Conservation (phyloP, 768 basidiomycete genomes). For the Pulveroboletus sp. region DNA sequence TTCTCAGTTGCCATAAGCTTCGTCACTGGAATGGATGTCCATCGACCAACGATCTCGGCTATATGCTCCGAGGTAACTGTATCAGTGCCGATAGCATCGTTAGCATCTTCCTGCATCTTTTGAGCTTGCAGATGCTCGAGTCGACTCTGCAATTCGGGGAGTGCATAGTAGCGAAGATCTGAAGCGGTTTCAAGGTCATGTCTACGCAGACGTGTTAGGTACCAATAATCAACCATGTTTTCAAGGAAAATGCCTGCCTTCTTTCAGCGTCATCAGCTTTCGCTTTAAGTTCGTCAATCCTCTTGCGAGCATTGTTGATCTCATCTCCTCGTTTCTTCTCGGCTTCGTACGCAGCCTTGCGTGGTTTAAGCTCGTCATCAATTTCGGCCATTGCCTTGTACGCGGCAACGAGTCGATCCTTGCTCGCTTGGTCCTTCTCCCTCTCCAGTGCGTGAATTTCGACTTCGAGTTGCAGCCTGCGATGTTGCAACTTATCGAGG, state of each 20-base stretch:
- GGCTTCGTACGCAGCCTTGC: constrained; percentile 82
- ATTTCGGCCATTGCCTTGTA: constrained; percentile 79
- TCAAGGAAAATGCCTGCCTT: constrained; percentile 44
- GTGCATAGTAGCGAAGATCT: constrained; percentile 87
- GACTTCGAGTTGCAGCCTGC: constrained; percentile 87
- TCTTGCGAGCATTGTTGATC: constrained; percentile 69
- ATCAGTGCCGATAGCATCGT: constrained; percentile 52
- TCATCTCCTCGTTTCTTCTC: constrained; percentile 84
- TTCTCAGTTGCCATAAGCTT: constrained; percentile 85
- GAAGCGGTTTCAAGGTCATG: constrained; percentile 76
- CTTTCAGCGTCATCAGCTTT: constrained; percentile 94
- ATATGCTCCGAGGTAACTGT: constrained; percentile 86
- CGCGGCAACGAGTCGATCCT: constrained; percentile 73
- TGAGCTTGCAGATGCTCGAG: constrained; percentile 70
- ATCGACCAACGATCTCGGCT: constrained; percentile 89
- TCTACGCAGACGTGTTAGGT: constrained; percentile 30
- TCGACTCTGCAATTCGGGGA: constrained; percentile 80
- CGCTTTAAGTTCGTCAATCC: constrained; percentile 86
- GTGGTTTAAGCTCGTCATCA: constrained; percentile 79
- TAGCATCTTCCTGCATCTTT: constrained; percentile 68
- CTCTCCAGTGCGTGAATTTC: constrained; percentile 94
- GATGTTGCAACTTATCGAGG: constrained; percentile 87
- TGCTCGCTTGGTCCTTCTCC: constrained; percentile 87
- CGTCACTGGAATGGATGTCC: constrained; percentile 92
- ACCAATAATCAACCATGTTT: neutral